These are phyloP conservation scores for Raffaelea deltoideospora DNA, from an alignment of 2,329 filamentous ascomycete genomes.

Conservation along the genomic window DNA sequence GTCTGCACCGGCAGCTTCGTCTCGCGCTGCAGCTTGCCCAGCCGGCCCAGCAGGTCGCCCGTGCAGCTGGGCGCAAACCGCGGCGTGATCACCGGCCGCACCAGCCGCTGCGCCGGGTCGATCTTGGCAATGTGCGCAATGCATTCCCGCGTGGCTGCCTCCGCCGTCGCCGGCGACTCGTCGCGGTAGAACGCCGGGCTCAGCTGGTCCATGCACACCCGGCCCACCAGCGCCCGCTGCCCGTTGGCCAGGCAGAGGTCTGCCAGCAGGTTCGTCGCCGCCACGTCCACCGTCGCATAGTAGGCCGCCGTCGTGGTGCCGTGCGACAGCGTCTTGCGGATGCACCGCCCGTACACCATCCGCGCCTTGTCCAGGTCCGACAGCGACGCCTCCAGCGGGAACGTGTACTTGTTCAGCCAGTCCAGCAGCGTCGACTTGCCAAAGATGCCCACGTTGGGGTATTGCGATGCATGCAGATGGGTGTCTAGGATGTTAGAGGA, in stretches of 20 bases:
- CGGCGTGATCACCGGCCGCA: slow-evolving; percentile 69
- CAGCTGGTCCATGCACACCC: slow-evolving; percentile 85
- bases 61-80: slow-evolving; percentile 52
- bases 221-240: slow-evolving; percentile 79
- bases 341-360: slow-evolving; percentile 60
- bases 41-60: slow-evolving; percentile 38
- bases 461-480: slow-evolving; percentile 89
- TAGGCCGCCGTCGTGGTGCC: slow-evolving; percentile 93
- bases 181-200: slow-evolving; percentile 73
- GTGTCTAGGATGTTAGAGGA: slow-evolving; percentile 47
- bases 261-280: slow-evolving; percentile 80
- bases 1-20: slow-evolving; percentile 64
- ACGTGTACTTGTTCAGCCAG: slow-evolving; percentile 91
- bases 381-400: slow-evolving; percentile 76
- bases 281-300: slow-evolving; percentile 78
- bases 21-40: slow-evolving; percentile 50
- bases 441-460: slow-evolving; percentile 87
- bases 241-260: slow-evolving; percentile 65
- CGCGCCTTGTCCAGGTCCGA: slow-evolving; percentile 45
- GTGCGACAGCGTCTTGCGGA: slow-evolving; percentile 68
- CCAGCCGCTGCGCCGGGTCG: slow-evolving; percentile 48
- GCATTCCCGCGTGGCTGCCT: slow-evolving; percentile 39
- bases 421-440: slow-evolving; percentile 84
- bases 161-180: slow-evolving; percentile 39
- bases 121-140: slow-evolving; percentile 52